A percentile compares a stretch with the other conserved stretches of the same genome.
phyloP scores from a whole-genome alignment of 2,329 filamentous ascomycete genomes.

The Lecanosticta acicola region DNA sequence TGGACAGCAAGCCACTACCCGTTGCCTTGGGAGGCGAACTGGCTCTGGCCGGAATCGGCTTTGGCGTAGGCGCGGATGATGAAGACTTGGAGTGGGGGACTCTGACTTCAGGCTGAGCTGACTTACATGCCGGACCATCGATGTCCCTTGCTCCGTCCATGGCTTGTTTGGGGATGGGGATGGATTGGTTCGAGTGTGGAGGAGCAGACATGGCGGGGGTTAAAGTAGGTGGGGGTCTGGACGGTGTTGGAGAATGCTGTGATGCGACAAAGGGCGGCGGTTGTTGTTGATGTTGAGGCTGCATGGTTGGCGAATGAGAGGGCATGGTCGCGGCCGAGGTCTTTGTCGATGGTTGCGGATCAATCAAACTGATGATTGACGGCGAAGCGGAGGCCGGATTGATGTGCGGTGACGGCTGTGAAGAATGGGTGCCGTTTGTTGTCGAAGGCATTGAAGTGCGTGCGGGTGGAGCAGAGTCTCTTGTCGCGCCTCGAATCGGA shows the following conservation, averaged over 20 bases:
- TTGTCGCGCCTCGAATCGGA: slow-evolving; percentile 70
- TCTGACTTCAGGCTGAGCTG: slow-evolving; percentile 17
- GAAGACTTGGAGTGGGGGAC: slow-evolving; percentile 26
- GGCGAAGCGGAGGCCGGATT: slow-evolving; percentile 83
- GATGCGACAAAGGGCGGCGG: slow-evolving; percentile 16
- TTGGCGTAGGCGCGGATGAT: slow-evolving; percentile 25
- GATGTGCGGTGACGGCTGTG: slow-evolving; percentile 40
- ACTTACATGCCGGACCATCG: slow-evolving; percentile 19
- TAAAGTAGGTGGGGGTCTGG: slow-evolving; percentile 10
- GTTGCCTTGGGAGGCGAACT: slow-evolving; percentile 37
- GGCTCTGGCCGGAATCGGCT: slow-evolving; percentile 42
- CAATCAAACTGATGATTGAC: slow-evolving; percentile 84
- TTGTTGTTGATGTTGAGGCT: slow-evolving; percentile 16
- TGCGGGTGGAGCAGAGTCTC: slow-evolving; percentile 23
- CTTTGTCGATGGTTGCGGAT: slow-evolving; percentile 51
- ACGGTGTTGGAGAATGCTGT: slow-evolving; percentile 19
- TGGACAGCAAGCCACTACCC: slow-evolving; percentile 60
- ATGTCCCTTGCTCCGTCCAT: slow-evolving; percentile 30
- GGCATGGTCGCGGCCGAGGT: slow-evolving; percentile 29
- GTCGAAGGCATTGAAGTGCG: slow-evolving; percentile 16
- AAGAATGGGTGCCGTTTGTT: slow-evolving; percentile 25
- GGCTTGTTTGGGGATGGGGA: slow-evolving; percentile 7
- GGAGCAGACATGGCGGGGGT: background rate
- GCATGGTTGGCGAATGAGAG: slow-evolving; percentile 22
- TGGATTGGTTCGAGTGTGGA: slow-evolving; percentile 11